Conservation (phyloP, 179 eudicot genomes). For the Patellifolia procumbens region DNA sequence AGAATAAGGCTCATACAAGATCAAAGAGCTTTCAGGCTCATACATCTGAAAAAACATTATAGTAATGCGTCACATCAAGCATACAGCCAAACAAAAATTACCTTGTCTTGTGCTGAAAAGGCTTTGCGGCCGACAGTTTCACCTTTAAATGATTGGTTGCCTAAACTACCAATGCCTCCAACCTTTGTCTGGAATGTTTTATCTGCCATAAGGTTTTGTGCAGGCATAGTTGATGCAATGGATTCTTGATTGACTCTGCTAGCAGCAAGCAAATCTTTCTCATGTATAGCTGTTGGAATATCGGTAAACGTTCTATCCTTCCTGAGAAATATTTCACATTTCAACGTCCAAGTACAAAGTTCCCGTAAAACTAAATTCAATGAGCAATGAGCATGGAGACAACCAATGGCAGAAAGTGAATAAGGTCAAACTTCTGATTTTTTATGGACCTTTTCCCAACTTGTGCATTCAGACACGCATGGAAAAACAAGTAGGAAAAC, state of each 20-base stretch:
- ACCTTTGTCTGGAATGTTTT: constrained; percentile 39
- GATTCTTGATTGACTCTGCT: constrained; percentile 41
- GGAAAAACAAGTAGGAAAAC: not conserved
- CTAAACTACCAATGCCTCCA: constrained; percentile 42
- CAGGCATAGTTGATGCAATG: constrained; percentile 36
- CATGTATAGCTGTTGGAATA: constrained; percentile 36
- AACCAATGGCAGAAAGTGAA: not conserved
- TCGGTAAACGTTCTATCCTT: constrained; percentile 27
- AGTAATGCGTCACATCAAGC: constrained; percentile 6
- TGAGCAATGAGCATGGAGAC: not conserved
- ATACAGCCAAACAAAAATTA: constrained; percentile 26
- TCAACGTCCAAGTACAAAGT: not conserved
- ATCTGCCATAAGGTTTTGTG: constrained; percentile 36
- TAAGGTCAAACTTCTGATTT: too few relatives aligned
- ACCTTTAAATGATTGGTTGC: constrained; percentile 44
- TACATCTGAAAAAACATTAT: not conserved
- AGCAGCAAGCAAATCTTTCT: constrained; percentile 29
- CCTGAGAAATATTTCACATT: constrained; percentile 41
- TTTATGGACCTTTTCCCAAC: not conserved
- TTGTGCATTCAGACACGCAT: not conserved
- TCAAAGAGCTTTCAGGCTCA: not conserved
- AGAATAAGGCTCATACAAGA: not conserved
- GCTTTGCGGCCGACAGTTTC: constrained; percentile 77
- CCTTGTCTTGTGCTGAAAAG: constrained; percentile 84
- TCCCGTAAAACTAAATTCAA: not conserved